A percentile compares a stretch with the other conserved stretches of the same genome.
These are phyloP conservation scores for Penicillium subrubescens DNA, from an alignment of 495 filamentous ascomycete species.

Conservation along the genomic window DNA sequence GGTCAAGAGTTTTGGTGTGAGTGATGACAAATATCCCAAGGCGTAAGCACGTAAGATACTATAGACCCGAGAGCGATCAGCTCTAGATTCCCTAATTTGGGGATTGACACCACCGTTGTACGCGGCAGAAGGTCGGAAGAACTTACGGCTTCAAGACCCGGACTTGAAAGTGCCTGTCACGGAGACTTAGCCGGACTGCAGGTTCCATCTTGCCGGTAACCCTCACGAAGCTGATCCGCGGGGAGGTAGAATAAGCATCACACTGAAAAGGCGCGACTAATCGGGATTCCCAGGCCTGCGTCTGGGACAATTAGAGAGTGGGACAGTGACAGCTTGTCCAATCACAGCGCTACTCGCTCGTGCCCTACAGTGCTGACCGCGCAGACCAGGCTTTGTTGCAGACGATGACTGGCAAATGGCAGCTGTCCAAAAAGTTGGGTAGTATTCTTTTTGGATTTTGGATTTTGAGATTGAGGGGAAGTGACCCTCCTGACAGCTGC, in stretches of 20 bases:
- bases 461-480: not conserved
- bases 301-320: not conserved
- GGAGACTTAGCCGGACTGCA: constrained; percentile 26
- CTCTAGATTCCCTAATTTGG: not conserved
- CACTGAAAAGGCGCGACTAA: constrained; percentile 5
- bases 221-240: constrained; percentile 29
- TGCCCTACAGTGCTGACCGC: not conserved
- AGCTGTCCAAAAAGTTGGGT: constrained; percentile 23
- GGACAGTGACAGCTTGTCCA: not conserved
- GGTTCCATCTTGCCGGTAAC: constrained; percentile 35
- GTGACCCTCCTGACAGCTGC: constrained; percentile 11
- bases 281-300: not conserved
- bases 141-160: constrained; percentile 34
- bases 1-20: constrained; percentile 65
- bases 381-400: not conserved
- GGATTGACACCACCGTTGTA: constrained; percentile 3
- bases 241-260: constrained; percentile 24
- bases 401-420: constrained; percentile 7
- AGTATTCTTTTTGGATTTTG: constrained; percentile 8
- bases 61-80: constrained; percentile 4
- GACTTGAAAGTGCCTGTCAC: constrained; percentile 24
- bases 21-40: constrained; percentile 71
- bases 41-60: constrained; percentile 75
- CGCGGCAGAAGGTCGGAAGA: constrained; percentile 18
- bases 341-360: not conserved